Evolutionary conservation across 179 eudicot species (phyloP).

Genomic region (Vitellaria paradoxa): DNA sequence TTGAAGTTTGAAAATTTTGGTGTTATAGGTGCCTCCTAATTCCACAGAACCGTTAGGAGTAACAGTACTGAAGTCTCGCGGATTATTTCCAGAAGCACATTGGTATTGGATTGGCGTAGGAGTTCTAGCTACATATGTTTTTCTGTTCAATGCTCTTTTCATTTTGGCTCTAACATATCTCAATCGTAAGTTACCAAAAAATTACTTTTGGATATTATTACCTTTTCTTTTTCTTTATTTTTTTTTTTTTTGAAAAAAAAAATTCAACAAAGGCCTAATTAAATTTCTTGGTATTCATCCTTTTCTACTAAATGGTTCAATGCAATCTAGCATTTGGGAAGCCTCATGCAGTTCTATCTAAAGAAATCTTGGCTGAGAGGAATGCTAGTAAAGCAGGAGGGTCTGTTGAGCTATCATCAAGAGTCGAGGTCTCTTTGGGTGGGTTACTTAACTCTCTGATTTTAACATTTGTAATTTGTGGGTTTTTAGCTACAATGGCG

Average conservation of each 20-base stretch:
- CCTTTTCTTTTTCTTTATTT: neutral
- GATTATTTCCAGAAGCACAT: slow-evolving; percentile 15
- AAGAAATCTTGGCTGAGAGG: slow-evolving; percentile 17
- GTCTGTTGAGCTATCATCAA: slow-evolving; percentile 30
- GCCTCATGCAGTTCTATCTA: slow-evolving; percentile 27
- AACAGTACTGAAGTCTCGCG: slow-evolving; percentile 18
- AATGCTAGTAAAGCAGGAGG: slow-evolving; percentile 23
- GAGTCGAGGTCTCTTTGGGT: neutral
- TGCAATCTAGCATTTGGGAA: slow-evolving; percentile 37
- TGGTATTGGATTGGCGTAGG: slow-evolving; percentile 28
- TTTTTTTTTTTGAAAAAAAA: neutral
- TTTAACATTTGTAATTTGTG: neutral
- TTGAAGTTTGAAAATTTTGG: neutral
- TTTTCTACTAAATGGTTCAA: neutral
- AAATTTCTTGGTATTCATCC: too few relatives aligned
- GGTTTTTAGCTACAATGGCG: neutral
- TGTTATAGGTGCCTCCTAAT: slow-evolving; percentile 11
- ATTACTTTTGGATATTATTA: neutral
- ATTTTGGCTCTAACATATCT: slow-evolving; percentile 19
- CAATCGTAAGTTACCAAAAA: slow-evolving; percentile 14
- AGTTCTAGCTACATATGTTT: slow-evolving; percentile 10
- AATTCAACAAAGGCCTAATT: neutral
- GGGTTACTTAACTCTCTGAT: neutral
- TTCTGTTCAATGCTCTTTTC: slow-evolving; percentile 21
- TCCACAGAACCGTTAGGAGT: slow-evolving; percentile 22